A percentile compares a stretch with the other conserved stretches of the same genome.
Conservation (phyloP, 208 protist species). For the Cochliopodium minus region DNA sequence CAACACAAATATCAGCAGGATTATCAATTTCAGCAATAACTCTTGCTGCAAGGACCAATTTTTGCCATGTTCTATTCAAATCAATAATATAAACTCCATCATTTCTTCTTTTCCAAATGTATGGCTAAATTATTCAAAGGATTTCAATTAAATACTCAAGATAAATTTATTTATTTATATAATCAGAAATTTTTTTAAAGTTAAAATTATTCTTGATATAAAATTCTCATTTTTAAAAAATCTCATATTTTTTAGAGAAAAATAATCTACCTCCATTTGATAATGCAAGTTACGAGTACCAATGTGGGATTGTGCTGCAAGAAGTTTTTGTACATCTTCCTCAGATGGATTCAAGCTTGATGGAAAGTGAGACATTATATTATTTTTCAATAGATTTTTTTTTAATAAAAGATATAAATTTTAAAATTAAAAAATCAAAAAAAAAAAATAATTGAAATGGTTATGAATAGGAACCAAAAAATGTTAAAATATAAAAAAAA, state of each 20-base stretch:
- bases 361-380: too few species aligned
- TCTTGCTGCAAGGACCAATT: constrained; percentile 90
- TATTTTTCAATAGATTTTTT: too few species aligned
- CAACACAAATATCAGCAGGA: constrained; percentile 83
- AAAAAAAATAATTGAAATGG: too few species aligned
- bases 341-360: constrained; percentile 22
- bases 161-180: constrained; percentile 5
- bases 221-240: too few species aligned
- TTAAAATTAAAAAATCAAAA: too few species aligned
- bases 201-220: too few species aligned
- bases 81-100: constrained; percentile 86
- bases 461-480: too few species aligned
- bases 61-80: constrained; percentile 94
- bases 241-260: too few species aligned
- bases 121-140: neutral
- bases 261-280: too few species aligned
- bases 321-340: constrained; percentile 85
- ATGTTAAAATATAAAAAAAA: too few species aligned
- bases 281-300: constrained; percentile 76
- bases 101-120: constrained; percentile 29
- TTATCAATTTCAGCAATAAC: constrained; percentile 94
- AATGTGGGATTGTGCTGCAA: constrained; percentile 83
- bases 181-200: constrained; percentile 3
- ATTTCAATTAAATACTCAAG: constrained; percentile 12
- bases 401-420: too few species aligned